Evolutionary conservation across 2,329 filamentous ascomycete genomes (phyloP).

Genomic region (Emergomyces orientalis): DNA sequence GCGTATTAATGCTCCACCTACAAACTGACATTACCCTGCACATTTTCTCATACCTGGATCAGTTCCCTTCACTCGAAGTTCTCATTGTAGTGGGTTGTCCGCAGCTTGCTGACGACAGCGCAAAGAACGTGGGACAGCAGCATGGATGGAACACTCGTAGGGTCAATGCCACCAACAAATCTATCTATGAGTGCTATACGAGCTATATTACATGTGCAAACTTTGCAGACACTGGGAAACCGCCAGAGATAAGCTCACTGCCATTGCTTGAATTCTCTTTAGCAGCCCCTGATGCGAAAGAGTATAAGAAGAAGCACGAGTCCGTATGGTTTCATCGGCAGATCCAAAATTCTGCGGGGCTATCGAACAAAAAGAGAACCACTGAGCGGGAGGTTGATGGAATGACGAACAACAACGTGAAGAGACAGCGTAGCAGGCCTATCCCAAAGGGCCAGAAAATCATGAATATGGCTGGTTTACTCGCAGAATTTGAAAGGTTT

Average conservation of each 20-base stretch:
- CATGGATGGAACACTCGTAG: constrained; percentile 23
- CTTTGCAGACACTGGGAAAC: too few species aligned
- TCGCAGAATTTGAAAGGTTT: constrained; percentile 25
- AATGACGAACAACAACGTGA: constrained; percentile 10
- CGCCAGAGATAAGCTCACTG: not conserved
- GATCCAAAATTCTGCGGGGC: not conserved
- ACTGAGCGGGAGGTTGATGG: not conserved
- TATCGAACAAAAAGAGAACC: not conserved
- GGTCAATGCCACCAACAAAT: not conserved
- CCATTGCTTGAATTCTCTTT: constrained; percentile 7
- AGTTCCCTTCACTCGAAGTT: constrained; percentile 29
- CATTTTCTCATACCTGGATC: constrained; percentile 27
- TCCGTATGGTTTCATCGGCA: not conserved
- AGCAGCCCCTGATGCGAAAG: constrained; percentile 7
- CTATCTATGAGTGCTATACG: constrained; percentile 3
- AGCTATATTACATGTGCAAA: not conserved
- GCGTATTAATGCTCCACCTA: constrained; percentile 28
- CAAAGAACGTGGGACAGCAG: constrained; percentile 13
- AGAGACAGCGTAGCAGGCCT: constrained; percentile 3
- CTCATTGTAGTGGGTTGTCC: constrained; percentile 29
- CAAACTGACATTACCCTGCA: constrained; percentile 26
- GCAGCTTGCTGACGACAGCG: constrained; percentile 20
- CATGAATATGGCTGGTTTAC: constrained; percentile 23
- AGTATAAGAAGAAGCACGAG: not conserved
- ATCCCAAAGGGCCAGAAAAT: constrained; percentile 21